Percentiles rank a stretch among this genome's conserved stretches.
Conservation (phyloP, 1,284 basidiomycete species). For the Salmacisia buchloeana region DNA sequence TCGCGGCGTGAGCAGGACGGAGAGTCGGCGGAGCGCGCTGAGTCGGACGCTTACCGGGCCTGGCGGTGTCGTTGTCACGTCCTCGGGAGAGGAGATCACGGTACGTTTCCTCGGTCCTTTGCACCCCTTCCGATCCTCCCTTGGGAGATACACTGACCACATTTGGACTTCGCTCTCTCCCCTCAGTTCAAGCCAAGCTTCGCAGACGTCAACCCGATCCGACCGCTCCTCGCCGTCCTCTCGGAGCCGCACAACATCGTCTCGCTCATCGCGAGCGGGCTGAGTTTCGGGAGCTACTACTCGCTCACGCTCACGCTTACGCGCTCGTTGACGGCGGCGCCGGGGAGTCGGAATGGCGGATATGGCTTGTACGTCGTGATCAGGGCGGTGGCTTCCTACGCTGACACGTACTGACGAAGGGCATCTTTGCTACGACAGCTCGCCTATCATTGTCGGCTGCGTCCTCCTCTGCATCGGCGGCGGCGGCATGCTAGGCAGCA, state of each 20-base stretch:
- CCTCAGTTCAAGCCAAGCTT: conserved; percentile 18
- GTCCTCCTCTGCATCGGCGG: conserved; percentile 18
- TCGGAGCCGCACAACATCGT: conserved; percentile 21
- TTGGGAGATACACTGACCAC: neutral
- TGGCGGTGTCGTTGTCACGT: neutral
- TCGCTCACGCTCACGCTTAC: conserved; percentile 15
- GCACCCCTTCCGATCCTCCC: neutral
- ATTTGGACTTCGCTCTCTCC: neutral
- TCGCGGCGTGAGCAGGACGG: neutral
- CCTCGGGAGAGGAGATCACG: conserved; percentile 4
- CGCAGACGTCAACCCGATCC: conserved; percentile 17
- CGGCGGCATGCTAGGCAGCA: conserved; percentile 65
- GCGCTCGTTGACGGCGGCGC: conserved; percentile 13
- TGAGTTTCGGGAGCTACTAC: conserved; percentile 19
- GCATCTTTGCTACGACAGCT: neutral
- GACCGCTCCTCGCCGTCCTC: conserved; percentile 10
- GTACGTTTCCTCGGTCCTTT: neutral
- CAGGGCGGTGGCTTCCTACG: neutral
- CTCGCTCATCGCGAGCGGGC: conserved; percentile 1
- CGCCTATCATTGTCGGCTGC: conserved; percentile 17
- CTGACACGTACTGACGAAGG: neutral
- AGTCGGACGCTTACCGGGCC: neutral
- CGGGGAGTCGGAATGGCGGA: conserved; percentile 9
- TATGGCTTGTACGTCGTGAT: conserved; percentile 1
- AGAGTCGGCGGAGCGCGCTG: neutral